Conservation (phyloP, 345 rosid genomes). For the Camelina sativa region DNA sequence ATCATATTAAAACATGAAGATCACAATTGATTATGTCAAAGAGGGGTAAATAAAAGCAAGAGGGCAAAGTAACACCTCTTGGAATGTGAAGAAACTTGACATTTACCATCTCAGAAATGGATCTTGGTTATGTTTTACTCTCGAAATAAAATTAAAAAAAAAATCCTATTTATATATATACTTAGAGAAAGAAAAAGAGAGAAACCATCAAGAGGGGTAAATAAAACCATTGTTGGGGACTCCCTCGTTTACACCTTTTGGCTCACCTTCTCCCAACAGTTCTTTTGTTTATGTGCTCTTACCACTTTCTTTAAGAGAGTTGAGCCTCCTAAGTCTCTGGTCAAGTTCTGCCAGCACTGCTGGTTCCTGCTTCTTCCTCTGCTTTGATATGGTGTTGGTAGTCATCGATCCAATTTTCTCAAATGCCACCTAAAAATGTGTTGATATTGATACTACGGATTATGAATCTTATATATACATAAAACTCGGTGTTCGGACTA, state of each 20-base stretch:
- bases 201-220: constrained; percentile 35
- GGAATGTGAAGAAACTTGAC: constrained; percentile 41
- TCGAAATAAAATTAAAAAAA: constrained; percentile 25
- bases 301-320: constrained; percentile 63
- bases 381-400: constrained; percentile 90
- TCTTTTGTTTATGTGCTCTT: constrained; percentile 30
- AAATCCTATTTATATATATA: constrained; percentile 40
- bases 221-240: constrained; percentile 24
- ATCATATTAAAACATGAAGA: constrained; percentile 25
- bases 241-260: constrained; percentile 34
- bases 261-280: constrained; percentile 31
- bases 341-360: constrained; percentile 99
- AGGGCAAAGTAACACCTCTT: constrained; percentile 31
- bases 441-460: not conserved
- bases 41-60: constrained; percentile 8
- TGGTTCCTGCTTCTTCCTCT: constrained; percentile 96
- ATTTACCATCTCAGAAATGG: constrained; percentile 43
- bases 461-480: constrained; percentile 2
- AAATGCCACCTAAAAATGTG: constrained; percentile 75
- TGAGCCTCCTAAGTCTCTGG: constrained; percentile 83
- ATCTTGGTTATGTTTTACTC: constrained; percentile 37
- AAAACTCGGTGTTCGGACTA: not conserved
- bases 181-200: constrained; percentile 10
- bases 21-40: constrained; percentile 39
- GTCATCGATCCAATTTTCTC: constrained; percentile 92